Conservation (phyloP, 2,329 filamentous ascomycete species). For the Cladosporium sp. region DNA sequence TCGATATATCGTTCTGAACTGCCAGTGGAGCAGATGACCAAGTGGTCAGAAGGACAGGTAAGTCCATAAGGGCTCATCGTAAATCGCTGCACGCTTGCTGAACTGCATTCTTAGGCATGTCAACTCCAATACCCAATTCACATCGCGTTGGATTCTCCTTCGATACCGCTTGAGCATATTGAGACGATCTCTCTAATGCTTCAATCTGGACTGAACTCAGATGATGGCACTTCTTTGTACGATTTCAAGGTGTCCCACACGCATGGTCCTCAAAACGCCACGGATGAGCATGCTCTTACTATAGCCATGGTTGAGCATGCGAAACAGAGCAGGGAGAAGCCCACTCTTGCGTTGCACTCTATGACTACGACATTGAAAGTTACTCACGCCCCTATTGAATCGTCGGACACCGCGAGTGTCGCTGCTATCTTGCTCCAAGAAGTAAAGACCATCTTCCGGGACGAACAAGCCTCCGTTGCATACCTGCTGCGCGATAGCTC, state of each 20-base stretch:
- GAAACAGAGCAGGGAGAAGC: not conserved
- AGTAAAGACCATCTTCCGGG: slow-evolving; percentile 72
- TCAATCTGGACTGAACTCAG: slow-evolving; percentile 79
- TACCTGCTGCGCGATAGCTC: slow-evolving; percentile 28
- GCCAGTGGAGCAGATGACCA: slow-evolving; percentile 79
- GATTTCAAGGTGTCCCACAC: slow-evolving; percentile 60
- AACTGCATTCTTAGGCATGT: slow-evolving; percentile 65
- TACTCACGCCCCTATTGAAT: not conserved
- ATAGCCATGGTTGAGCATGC: not conserved
- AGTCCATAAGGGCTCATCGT: slow-evolving; percentile 15
- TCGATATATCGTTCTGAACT: slow-evolving; percentile 83
- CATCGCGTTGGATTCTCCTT: slow-evolving; percentile 69
- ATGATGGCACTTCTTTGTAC: slow-evolving; percentile 81
- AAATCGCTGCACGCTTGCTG: not conserved
- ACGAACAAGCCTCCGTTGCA: slow-evolving; percentile 79
- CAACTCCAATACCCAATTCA: slow-evolving; percentile 82
- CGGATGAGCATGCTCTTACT: not conserved
- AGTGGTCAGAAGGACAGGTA: slow-evolving; percentile 89
- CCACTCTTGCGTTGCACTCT: not conserved
- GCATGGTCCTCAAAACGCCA: not conserved
- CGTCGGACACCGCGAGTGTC: slow-evolving; percentile 54
- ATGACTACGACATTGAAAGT: slow-evolving; percentile 7
- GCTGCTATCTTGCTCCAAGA: slow-evolving; percentile 75
- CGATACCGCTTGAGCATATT: slow-evolving; percentile 62
- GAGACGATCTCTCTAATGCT: slow-evolving; percentile 73